Base-by-base conservation (phyloP, 805 yeast genomes). In the Brettanomyces naardenensis region DNA sequence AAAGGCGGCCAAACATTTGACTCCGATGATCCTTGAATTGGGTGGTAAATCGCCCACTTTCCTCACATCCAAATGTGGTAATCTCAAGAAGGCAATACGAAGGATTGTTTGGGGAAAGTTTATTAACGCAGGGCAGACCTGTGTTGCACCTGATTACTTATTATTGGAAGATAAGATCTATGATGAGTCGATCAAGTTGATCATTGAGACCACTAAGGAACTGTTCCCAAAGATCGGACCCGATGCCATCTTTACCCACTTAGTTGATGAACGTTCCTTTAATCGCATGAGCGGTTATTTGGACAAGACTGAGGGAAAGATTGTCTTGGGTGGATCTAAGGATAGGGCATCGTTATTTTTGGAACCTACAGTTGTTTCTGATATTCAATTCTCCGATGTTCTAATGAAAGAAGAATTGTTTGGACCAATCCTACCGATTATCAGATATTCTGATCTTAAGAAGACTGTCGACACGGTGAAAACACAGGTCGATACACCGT, bases 41-140 rank as follows among this genome's bases (percentile, higher is more conserved):
- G 97, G 97, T 38, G 97, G 97, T 4, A 90, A 90, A 58, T 80
- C 90, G 6, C 97, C 97, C 0, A 83, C 75, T 2, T 71, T 88
- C 48, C 64, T 89, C 9, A 42, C 52, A 3, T 31, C 41, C 13
- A 35, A 43, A 10, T 36, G 69, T 64, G 33, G 66, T 64, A 44
- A 74, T 40, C 48, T 77, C 27, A 52, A 59, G 7, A 57, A 62
- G 1, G 45, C 68, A 30, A 65, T 87, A 19, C 70, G 69, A 45
- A 73, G 97, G 59, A 61, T 86, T 13, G 69, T 71, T 1, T 85
- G 92, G 84, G 90, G 89, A 14, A 75, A 80, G 48, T 80, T 80
- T 53, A 61, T 74, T 23, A 90, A 87, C 54, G 74, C 83, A 14
- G 97, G 97, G 14, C 97, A 89, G 63, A 78, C 92, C 2, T 89